Conservation (phyloP, 371 early-diverging fungal genomes). For the Cokeromyces recurvatus region DNA sequence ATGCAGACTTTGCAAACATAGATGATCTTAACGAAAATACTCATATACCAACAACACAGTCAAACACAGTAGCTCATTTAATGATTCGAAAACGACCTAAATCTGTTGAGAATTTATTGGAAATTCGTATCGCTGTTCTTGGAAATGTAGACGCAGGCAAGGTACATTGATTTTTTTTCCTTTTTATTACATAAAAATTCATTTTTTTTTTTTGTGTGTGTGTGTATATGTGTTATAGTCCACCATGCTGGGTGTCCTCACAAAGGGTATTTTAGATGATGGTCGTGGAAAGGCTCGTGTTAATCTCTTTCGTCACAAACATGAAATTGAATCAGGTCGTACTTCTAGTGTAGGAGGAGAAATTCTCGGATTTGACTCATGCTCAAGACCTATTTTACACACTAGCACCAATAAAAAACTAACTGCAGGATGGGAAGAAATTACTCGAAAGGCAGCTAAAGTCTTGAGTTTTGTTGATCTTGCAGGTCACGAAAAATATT, state of each 20-base stretch:
- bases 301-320: slow-evolving; percentile 88
- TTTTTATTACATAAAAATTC: too few relatives aligned
- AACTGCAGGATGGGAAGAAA: slow-evolving; percentile 76
- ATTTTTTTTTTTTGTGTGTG: too few relatives aligned
- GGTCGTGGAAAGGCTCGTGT: slow-evolving; percentile 90
- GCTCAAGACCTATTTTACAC: slow-evolving; percentile 43
- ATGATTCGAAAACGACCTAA: slow-evolving; percentile 70
- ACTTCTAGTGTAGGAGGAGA: slow-evolving; percentile 91
- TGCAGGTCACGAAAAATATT: slow-evolving; percentile 91
- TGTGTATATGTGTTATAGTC: slow-evolving; percentile 52
- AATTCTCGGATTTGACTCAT: slow-evolving; percentile 81
- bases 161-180: too few relatives aligned
- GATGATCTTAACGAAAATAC: slow-evolving; percentile 35
- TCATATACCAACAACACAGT: slow-evolving; percentile 2
- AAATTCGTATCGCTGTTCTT: slow-evolving; percentile 85
- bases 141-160: slow-evolving; percentile 85
- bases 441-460: slow-evolving; percentile 72
- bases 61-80: slow-evolving; percentile 40
- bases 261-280: slow-evolving; percentile 87
- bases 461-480: slow-evolving; percentile 85
- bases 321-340: slow-evolving; percentile 89
- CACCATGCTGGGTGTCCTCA: slow-evolving; percentile 86
- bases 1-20: slow-evolving; percentile 65
- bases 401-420: slow-evolving; percentile 14
- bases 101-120: slow-evolving; percentile 72